Conservation (phyloP, 768 basidiomycete species). For the Phallus indusiatus region DNA sequence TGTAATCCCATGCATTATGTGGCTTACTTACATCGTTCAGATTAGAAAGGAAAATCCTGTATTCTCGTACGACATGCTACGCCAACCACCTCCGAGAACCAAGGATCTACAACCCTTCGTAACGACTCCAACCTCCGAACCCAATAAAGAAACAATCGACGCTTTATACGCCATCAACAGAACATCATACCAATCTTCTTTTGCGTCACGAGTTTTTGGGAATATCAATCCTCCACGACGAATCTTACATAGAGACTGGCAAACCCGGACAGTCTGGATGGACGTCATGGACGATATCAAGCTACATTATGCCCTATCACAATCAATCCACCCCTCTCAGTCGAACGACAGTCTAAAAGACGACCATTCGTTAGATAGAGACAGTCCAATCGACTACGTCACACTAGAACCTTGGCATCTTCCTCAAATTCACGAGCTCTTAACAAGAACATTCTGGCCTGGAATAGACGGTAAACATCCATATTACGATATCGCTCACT, state of each 20-base stretch:
- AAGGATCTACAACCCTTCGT: constrained; percentile 19
- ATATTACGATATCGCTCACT: constrained; percentile 2
- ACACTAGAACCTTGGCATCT: constrained; percentile 52
- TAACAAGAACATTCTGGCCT: constrained; percentile 63
- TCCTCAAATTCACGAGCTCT: constrained; percentile 60
- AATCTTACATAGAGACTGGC: constrained; percentile 61
- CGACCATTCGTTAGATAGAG: constrained; percentile 31
- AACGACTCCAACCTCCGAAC: constrained; percentile 17
- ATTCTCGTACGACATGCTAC: constrained; percentile 1
- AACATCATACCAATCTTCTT: constrained; percentile 58
- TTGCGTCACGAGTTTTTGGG: constrained; percentile 55
- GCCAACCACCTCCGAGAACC: background rate
- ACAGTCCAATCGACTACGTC: constrained; percentile 54
- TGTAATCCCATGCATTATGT: background rate
- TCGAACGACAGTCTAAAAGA: constrained; percentile 40
- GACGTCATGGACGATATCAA: constrained; percentile 62
- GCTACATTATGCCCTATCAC: constrained; percentile 50
- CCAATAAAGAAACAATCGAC: constrained; percentile 31
- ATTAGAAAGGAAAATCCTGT: background rate
- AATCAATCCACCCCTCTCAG: constrained; percentile 34
- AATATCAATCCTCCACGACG: constrained; percentile 21
- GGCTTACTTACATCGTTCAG: background rate
- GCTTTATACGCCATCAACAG: constrained; percentile 47
- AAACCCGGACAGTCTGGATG: constrained; percentile 64
- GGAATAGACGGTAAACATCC: constrained; percentile 56